Conservation (phyloP, 164 flowering plant species). For the Saururus chinensis region DNA sequence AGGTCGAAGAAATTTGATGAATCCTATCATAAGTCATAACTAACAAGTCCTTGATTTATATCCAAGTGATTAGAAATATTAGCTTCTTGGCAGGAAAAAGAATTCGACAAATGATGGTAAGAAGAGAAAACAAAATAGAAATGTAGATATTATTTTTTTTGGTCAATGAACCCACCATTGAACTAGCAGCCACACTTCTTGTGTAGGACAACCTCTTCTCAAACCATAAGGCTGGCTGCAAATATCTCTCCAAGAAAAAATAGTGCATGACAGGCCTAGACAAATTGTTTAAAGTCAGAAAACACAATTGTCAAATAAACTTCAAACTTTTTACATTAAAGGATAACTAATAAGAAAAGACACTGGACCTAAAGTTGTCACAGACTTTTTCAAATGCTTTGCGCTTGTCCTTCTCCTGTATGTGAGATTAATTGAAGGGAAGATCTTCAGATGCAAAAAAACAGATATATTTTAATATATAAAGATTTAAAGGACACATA, state of each 20-base stretch:
- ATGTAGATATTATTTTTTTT: background rate
- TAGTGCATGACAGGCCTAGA: constrained; percentile 96
- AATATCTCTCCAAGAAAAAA: constrained; percentile 88
- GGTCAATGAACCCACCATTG: constrained; percentile 53
- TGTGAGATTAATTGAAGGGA: background rate
- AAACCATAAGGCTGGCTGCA: constrained; percentile 93
- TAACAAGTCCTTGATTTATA: no score
- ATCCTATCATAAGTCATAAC: no score
- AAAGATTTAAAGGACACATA: constrained; percentile 19
- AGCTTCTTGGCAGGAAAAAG: no score
- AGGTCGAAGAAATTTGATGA: no score
- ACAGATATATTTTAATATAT: background rate
- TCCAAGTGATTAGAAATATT: no score
- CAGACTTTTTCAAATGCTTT: constrained; percentile 78
- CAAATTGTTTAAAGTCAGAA: constrained; percentile 6
- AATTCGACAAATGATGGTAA: no score
- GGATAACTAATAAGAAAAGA: background rate
- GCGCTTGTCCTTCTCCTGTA: constrained; percentile 76
- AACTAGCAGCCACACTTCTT: constrained; percentile 94
- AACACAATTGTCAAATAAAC: background rate
- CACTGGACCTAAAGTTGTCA: constrained; percentile 71
- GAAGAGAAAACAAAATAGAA: background rate
- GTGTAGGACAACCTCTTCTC: constrained; percentile 91
- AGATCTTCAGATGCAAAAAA: background rate
- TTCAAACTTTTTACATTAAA: background rate